Evolutionary conservation across 495 filamentous ascomycete species (phyloP), one percentile per base, ranked within the genome.

Genomic region (Penicillium goetzii): DNA sequence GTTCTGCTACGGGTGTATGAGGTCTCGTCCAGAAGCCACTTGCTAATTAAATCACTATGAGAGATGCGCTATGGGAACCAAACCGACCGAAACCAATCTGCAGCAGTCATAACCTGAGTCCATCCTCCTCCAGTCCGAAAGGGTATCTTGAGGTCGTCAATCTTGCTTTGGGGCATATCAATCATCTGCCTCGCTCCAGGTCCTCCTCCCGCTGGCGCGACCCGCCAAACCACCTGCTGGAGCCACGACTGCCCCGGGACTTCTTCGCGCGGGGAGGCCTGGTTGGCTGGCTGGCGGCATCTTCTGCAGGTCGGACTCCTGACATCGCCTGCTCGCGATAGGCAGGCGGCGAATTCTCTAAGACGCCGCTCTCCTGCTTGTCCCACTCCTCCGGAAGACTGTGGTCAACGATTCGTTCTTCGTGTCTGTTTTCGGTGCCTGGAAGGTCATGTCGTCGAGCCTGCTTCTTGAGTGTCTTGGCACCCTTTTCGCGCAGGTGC

Each of bases 1-100:
- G 49, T 75, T 87, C 55, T 89, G 86, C 67, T 88, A 88, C 72
- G 85, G 84, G 30, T 89, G 86, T 66, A 77, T 80, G 51, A 79
- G 86, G 68, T 86, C 84, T 25, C 66, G 74, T 26, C 76, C 78
- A 28, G 72, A 67, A 11, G 52, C 56, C 58, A 63, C 49, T 43
- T 61, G 84, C 82, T 74, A 80, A 82, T 26, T 62, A 85, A 60
- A 85, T 80, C 70, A 76, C 78, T 56, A 64, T 66, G 50, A 36
- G 58, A 63, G 15, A 43, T 52, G 54, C 51, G 28, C 40, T 43
- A 53, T 45, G 34, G 32, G 50, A 51, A 56, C 43, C 19, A 67
- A 57, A 56, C 14, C 21, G 15, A 33, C 23, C 38, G 15, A 28
- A 61, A 56, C 14, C 25, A 66, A 36, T 26, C 23, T 8, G 41